These are phyloP conservation scores for Saturnispora dispora DNA, from an alignment of 805 yeast genomes.

Conservation along the genomic window DNA sequence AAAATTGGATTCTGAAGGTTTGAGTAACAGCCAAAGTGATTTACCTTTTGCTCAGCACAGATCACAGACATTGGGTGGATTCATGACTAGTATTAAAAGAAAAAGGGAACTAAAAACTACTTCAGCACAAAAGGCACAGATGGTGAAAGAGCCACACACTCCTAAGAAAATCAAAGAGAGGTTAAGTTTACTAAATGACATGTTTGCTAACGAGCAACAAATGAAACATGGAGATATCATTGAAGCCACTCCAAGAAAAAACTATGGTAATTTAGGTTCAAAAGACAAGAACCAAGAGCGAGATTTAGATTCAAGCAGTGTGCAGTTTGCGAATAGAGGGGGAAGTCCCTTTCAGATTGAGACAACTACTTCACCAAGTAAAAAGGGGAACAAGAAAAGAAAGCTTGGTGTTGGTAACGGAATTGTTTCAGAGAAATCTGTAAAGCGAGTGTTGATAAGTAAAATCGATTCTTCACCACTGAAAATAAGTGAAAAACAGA, in stretches of 20 bases:
- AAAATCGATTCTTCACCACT: neutral
- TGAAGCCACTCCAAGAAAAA: constrained; percentile 19
- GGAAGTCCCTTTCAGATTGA: constrained; percentile 6
- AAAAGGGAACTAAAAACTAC: constrained; percentile 13
- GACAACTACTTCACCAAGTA: neutral
- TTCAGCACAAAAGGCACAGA: constrained; percentile 21
- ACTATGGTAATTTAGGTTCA: neutral
- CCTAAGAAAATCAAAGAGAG: constrained; percentile 1
- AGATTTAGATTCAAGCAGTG: neutral
- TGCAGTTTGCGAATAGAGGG: neutral
- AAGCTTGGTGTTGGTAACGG: constrained; percentile 4
- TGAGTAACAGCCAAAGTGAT: neutral
- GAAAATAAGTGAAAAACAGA: neutral
- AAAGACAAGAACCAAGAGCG: neutral
- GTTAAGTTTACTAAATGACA: neutral
- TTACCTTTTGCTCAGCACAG: neutral
- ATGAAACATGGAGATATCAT: constrained; percentile 10
- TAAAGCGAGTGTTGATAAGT: neutral
- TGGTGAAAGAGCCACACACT: neutral
- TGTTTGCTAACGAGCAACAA: constrained; percentile 3
- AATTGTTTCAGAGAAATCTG: neutral
- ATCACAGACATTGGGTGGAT: constrained; percentile 6
- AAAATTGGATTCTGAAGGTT: neutral
- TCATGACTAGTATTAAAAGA: constrained; percentile 10
- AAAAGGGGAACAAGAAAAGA: neutral